Evolutionary conservation across 352 stramenopile species (phyloP), one percentile per base, ranked within the genome.

Genomic region (Thalassiosira tumida): DNA sequence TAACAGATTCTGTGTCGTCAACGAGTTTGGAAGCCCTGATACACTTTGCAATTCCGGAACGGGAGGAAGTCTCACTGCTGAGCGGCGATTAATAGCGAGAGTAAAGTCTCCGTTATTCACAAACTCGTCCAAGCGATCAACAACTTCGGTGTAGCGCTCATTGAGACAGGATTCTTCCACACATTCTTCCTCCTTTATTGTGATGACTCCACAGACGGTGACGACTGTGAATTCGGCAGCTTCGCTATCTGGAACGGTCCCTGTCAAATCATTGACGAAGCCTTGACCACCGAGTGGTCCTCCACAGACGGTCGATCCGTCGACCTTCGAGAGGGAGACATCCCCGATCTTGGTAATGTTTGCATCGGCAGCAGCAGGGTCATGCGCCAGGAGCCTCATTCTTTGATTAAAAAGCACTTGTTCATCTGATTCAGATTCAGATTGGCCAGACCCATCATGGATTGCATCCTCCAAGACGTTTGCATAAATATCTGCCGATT

Each of bases 401-500:
- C n/a, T n/a, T n/a, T n/a, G n/a, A n/a, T n/a, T n/a, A n/a, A n/a
- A n/a, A n/a, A n/a, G n/a, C n/a, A n/a, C n/a, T n/a, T n/a, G n/a
- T n/a, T n/a, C n/a, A n/a, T n/a, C n/a, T n/a, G n/a, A n/a, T n/a
- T n/a, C n/a, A n/a, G n/a, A n/a, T n/a, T n/a, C n/a, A n/a, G n/a
- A n/a, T n/a, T 79, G 67, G 33, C 77, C n/a, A 67, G 40, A 86
- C 14, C 81, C 81, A 24, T 47, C 43, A 65, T 94, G 89, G 21
- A 94, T 87, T 14, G 89, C 38, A 79, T 80, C 80, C 82, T 87
- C 89, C 14, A 94, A 50, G 29, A 94, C 89, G 26, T 91, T 91
- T 26, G 81, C 89, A 73, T 86, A 94, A 43, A 90, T 88, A 77
- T 94, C 89, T 37, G 89, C 89, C 4, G 41, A 82, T 47, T 88